Evolutionary conservation across 441 rosid genomes (phyloP).

Genomic region (Croton setiger): DNA sequence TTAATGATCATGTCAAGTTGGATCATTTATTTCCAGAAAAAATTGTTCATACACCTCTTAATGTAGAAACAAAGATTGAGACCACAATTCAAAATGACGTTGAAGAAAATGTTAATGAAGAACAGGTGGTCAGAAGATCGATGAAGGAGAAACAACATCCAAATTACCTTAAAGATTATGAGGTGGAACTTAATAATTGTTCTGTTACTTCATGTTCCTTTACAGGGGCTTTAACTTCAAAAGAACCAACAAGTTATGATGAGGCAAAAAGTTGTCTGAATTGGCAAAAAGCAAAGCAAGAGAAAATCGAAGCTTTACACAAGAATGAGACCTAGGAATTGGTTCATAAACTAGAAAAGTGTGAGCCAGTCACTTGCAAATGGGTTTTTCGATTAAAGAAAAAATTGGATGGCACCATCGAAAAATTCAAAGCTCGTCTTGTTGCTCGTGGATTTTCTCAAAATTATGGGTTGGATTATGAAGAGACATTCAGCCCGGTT

Average conservation of each 20-base stretch:
- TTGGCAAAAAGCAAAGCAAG: not conserved
- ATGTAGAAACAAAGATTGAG: too few species aligned
- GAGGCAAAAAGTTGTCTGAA: not conserved
- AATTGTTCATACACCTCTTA: too few species aligned
- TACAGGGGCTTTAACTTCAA: not conserved
- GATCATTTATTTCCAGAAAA: not conserved
- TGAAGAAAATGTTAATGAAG: too few species aligned
- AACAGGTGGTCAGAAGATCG: not conserved
- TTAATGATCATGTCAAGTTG: not conserved
- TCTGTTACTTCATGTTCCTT: not conserved
- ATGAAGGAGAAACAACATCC: conserved; percentile 1
- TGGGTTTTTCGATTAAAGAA: not conserved
- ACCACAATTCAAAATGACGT: not conserved
- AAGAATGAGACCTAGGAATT: not conserved
- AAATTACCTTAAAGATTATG: conserved; percentile 11
- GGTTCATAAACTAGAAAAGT: not conserved
- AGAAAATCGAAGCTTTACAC: not conserved
- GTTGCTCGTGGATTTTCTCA: too few species aligned
- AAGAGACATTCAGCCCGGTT: too few species aligned
- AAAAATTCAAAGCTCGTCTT: too few species aligned
- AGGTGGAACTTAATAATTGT: conserved; percentile 4
- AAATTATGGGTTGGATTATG: too few species aligned
- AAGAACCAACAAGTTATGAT: not conserved
- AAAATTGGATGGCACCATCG: not conserved
- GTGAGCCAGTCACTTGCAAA: not conserved